Conservation (phyloP, 2,329 filamentous ascomycete species). For the Exophiala viscosa region DNA sequence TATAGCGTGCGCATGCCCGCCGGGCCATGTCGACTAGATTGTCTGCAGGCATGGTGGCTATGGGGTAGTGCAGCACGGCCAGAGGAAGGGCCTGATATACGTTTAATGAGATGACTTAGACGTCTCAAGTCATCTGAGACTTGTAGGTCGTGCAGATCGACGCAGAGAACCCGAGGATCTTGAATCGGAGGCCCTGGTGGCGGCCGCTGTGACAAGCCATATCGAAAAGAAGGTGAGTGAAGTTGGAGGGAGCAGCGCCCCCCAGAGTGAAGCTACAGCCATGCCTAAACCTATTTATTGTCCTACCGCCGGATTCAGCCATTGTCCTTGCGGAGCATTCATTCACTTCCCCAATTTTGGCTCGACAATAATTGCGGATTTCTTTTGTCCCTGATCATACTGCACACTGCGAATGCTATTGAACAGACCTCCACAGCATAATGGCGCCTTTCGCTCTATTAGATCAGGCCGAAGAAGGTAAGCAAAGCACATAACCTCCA, state of each 20-base stretch:
- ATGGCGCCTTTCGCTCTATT: constrained; percentile 64
- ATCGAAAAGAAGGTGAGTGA: background rate
- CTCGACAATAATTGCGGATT: too few relatives aligned
- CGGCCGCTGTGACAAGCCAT: background rate
- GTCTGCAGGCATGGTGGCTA: constrained; percentile 27
- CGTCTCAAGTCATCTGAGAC: background rate
- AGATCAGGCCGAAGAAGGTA: constrained; percentile 66
- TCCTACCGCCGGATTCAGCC: background rate
- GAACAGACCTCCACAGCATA: background rate
- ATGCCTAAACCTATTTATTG: background rate
- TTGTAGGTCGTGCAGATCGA: background rate
- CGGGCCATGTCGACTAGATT: constrained; percentile 28
- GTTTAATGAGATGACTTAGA: background rate
- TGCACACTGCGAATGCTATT: background rate
- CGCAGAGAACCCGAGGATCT: background rate
- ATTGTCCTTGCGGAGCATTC: background rate
- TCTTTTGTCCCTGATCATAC: too few relatives aligned
- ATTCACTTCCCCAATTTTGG: too few relatives aligned
- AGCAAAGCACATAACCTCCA: background rate
- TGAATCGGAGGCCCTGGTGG: too few relatives aligned
- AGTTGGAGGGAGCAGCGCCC: background rate
- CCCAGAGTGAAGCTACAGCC: too few relatives aligned
- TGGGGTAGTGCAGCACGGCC: background rate
- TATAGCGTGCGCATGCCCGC: constrained; percentile 27
- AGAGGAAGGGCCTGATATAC: too few relatives aligned